Evolutionary conservation across 331 rosid genomes (phyloP), one percentile per base, ranked within the genome.

Genomic region (Cydonia oblonga): DNA sequence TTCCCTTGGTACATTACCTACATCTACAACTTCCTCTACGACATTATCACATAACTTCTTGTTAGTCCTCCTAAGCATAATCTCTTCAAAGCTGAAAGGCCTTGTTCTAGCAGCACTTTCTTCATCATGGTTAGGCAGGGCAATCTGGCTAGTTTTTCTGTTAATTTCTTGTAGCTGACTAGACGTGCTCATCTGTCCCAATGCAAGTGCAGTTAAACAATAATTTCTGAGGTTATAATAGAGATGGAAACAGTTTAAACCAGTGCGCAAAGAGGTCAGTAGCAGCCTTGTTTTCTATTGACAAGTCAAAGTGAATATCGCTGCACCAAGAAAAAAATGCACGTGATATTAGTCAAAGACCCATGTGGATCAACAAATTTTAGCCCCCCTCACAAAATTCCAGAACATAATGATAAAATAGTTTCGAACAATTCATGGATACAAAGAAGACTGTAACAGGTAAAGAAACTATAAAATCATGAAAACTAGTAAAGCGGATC

Each of bases 71-170:
- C 90, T 83, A 76, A 61, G 77, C 96, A 95, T 86, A 76, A 89
- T 91, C 80, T 95, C 96, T 69, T 90, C 92, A 66, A 82, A 80
- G 84, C 93, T 88, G 67, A 86, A 73, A 35, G 99, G 96, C 90
- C 99, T 86, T 58, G 99, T 95, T 66, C 93, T 85, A 76, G 99
- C 97, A 28, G 99, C 89, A 84, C 86, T 88, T 68, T 79, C 96
- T 72, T 88, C 90, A 70, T 79, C 87, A 70, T 53, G 40, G 53
- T 77, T 70, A 81, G 62, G 73, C 74, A 28, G 62, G 54, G 86
- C 78, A 76, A 64, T 78, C 78, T 58, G 18, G 46, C 77, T 63
- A 71, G 73, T 71, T 53, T 75, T 86, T 65, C 73, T 75, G 66
- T 80, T 56, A 82, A 73, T 87, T 74, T 83, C 85, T 69, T 79